Conservation (phyloP, 192 early-diverging fungal genomes). For the Podila epicladia region DNA sequence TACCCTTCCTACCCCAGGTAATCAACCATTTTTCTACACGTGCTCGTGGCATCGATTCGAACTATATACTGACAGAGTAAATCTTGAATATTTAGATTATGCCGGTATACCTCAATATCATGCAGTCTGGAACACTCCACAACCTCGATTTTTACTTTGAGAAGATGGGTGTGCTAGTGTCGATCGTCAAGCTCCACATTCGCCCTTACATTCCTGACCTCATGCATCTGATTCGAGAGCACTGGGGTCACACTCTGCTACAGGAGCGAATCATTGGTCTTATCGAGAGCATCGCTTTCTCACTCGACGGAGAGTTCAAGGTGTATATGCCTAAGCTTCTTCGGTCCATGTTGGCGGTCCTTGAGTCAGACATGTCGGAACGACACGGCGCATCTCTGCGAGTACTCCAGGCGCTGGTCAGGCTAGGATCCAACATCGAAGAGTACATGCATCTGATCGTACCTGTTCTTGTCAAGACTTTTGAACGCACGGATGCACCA, state of each 20-base stretch:
- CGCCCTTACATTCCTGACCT: conserved; percentile 85
- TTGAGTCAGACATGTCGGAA: conserved; percentile 82
- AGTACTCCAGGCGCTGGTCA: conserved; percentile 83
- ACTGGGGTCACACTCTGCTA: conserved; percentile 77
- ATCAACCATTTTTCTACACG: not conserved
- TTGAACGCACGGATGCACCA: conserved; percentile 77
- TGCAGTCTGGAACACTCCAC: conserved; percentile 78
- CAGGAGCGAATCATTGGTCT: conserved; percentile 87
- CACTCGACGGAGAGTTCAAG: conserved; percentile 90
- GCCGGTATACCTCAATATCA: conserved; percentile 84
- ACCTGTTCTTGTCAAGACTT: conserved; percentile 79
- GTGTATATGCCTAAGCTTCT: conserved; percentile 84
- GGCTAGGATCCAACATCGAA: conserved; percentile 86
- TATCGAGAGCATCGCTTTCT: conserved; percentile 85
- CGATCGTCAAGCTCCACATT: conserved; percentile 89
- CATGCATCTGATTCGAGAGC: conserved; percentile 79
- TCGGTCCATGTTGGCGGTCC: conserved; percentile 82
- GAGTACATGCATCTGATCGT: conserved; percentile 92
- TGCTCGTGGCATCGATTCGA: not conserved
- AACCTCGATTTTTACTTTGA: conserved; percentile 94
- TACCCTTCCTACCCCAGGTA: conserved; percentile 86
- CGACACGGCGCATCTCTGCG: conserved; percentile 66
- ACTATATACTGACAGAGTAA: not conserved
- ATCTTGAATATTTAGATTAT: conserved; percentile 69
- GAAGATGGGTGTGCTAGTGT: conserved; percentile 82